Percentiles rank a stretch among this genome's conserved stretches.
These are phyloP conservation scores for Ascochyta clinopodiicola DNA, from an alignment of 2,329 filamentous ascomycete genomes.

Conservation along the genomic window DNA sequence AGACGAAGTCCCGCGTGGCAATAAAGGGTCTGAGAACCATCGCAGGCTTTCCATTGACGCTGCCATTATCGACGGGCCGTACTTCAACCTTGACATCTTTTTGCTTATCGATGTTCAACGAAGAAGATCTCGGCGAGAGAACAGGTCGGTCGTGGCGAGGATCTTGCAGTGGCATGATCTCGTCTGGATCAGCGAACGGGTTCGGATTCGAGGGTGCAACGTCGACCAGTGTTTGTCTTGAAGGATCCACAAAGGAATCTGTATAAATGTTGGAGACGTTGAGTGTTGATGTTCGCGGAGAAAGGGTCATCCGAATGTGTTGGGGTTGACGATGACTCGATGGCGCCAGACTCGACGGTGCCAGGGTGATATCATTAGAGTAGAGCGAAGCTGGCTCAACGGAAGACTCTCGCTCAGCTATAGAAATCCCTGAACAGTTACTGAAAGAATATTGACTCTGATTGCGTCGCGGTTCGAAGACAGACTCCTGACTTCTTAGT, in stretches of 20 bases:
- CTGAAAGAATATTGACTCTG: constrained; percentile 1
- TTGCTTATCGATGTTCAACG: background rate
- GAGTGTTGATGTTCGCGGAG: background rate
- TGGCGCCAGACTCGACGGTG: constrained; percentile 1
- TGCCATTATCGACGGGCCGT: background rate
- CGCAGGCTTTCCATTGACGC: background rate
- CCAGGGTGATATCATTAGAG: background rate
- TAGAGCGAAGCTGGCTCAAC: background rate
- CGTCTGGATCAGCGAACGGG: constrained; percentile 2
- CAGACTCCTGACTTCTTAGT: constrained; percentile 1
- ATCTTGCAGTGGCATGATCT: background rate
- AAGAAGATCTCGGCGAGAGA: background rate
- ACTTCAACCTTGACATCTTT: background rate
- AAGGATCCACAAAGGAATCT: background rate
- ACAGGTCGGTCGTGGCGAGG: background rate
- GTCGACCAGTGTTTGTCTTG: background rate
- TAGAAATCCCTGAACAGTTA: background rate
- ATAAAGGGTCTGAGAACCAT: background rate
- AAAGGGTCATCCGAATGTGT: constrained; percentile 1
- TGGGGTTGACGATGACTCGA: background rate
- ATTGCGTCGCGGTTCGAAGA: background rate
- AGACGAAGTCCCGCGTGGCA: background rate
- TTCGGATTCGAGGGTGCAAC: background rate
- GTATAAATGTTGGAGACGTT: background rate
- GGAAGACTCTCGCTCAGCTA: background rate